A percentile compares a stretch with the other conserved stretches of the same genome.
Evolutionary conservation across 2,329 filamentous ascomycete genomes (phyloP).

Genomic region (Cordyceps javanica): DNA sequence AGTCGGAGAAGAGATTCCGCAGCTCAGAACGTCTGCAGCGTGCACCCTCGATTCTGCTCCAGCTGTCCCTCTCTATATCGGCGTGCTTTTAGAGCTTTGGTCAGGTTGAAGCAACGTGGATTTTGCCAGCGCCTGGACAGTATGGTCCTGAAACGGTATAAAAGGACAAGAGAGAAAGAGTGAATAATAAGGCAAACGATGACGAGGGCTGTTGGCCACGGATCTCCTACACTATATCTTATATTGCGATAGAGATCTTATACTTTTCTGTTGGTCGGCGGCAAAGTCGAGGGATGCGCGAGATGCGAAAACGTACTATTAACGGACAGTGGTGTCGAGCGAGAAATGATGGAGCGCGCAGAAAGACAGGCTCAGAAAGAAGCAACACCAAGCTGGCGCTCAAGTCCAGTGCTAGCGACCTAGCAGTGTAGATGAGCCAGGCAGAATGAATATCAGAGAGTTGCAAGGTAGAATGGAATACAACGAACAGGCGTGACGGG

Average conservation of each 20-base stretch:
- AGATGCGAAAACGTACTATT: background rate
- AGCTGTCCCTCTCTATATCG: background rate
- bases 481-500: background rate
- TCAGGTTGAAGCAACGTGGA: background rate
- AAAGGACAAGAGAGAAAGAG: background rate
- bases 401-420: background rate
- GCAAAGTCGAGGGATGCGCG: background rate
- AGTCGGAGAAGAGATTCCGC: too few species aligned
- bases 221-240: background rate
- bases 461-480: background rate
- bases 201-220: background rate
- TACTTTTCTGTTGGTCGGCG: background rate
- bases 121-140: constrained; percentile 1
- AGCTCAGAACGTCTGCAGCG: background rate
- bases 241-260: background rate
- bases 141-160: background rate
- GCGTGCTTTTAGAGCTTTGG: background rate
- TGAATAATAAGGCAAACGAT: background rate
- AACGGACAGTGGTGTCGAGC: background rate
- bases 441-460: background rate
- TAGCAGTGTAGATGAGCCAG: background rate
- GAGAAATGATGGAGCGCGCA: background rate
- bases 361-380: too few species aligned
- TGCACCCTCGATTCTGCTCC: background rate
- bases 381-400: too few species aligned